These are phyloP conservation scores for Aaosphaeria arxii DNA, from an alignment of 2,329 filamentous ascomycete species.

Conservation along the genomic window DNA sequence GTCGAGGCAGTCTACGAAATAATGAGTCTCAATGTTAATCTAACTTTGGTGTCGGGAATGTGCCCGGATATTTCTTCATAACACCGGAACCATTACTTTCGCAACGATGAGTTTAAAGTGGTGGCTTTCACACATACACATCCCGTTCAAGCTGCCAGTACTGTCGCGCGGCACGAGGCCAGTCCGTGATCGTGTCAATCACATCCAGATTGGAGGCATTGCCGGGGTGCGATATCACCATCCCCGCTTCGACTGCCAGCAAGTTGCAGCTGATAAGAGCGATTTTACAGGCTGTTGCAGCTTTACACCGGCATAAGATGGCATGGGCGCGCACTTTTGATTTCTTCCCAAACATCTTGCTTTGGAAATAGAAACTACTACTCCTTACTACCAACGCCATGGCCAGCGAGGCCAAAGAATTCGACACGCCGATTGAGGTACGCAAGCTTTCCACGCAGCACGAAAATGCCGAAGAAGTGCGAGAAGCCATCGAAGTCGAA, in stretches of 20 bases:
- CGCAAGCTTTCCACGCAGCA: slow-evolving; percentile 13
- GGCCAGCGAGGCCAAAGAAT: slow-evolving; percentile 7
- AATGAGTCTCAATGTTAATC: background rate
- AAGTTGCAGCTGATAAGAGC: background rate
- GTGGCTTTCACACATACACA: background rate
- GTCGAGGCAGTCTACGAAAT: background rate
- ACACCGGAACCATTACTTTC: background rate
- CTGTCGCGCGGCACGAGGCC: background rate
- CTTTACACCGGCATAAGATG: background rate
- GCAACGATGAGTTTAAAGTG: background rate
- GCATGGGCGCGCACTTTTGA: background rate
- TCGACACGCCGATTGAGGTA: slow-evolving; percentile 10
- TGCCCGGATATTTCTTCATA: background rate
- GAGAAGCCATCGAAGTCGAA: slow-evolving; percentile 32
- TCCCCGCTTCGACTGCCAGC: background rate
- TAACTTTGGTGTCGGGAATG: background rate
- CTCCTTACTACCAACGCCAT: background rate
- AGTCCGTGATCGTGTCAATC: background rate
- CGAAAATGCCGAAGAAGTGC: slow-evolving; percentile 26
- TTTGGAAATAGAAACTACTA: background rate
- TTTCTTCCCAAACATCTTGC: background rate
- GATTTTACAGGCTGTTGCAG: background rate
- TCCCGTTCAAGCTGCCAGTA: background rate
- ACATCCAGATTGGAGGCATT: background rate
- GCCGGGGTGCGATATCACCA: background rate